These are phyloP conservation scores for Zygnema circumcarinatum DNA, from an alignment of 139 green algal genomes.

Conservation along the genomic window DNA sequence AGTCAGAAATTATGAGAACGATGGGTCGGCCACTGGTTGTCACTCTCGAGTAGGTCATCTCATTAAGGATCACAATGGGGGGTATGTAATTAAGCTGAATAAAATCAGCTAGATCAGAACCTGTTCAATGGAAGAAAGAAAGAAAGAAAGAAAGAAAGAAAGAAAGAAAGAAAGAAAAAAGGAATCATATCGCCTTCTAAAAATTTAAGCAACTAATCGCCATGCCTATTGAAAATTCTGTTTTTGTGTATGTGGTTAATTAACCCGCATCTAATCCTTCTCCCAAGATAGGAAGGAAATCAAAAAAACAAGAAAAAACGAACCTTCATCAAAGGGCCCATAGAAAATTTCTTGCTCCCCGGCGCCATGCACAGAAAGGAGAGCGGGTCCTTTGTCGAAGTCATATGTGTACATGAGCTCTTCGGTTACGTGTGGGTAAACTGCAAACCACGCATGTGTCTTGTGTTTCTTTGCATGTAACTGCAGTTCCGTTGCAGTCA, in stretches of 20 bases:
- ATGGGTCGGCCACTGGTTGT: not conserved
- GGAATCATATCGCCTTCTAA: too few relatives aligned
- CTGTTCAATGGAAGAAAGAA: not conserved
- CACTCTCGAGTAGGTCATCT: not conserved
- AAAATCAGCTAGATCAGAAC: not conserved
- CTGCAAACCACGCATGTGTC: not conserved
- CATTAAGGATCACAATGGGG: not conserved
- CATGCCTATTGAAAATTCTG: too few relatives aligned
- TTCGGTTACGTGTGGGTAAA: not conserved
- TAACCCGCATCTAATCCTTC: too few relatives aligned
- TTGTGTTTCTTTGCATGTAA: not conserved
- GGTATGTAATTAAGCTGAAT: not conserved
- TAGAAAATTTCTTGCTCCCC: constrained; percentile 15
- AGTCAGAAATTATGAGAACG: not conserved
- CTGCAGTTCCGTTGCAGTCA: not conserved
- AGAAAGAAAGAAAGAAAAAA: too few relatives aligned
- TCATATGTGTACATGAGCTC: constrained; percentile 4
- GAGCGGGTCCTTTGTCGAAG: not conserved
- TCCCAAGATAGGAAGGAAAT: too few relatives aligned
- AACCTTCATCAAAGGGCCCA: not conserved
- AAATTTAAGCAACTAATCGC: too few relatives aligned
- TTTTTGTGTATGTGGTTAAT: too few relatives aligned
- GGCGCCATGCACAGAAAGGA: not conserved
- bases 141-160: too few relatives aligned
- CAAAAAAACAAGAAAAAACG: not conserved